Conservation (phyloP, 2,329 filamentous ascomycete genomes). For the Emergomyces orientalis region DNA sequence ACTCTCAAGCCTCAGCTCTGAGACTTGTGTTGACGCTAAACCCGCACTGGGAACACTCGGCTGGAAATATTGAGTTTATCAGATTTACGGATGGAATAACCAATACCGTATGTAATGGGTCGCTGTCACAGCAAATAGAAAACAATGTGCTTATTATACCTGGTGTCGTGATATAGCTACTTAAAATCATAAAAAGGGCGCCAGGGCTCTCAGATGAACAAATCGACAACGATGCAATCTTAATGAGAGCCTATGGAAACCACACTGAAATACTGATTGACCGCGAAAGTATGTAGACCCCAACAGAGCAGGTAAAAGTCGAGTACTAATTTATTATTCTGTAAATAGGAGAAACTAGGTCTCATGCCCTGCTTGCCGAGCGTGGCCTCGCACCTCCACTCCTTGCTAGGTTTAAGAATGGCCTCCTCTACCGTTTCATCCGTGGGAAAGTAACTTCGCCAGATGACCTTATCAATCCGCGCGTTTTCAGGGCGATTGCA, state of each 20-base stretch:
- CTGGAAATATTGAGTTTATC: slow-evolving; percentile 70
- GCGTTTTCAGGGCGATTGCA: slow-evolving; percentile 75
- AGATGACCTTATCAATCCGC: slow-evolving; percentile 64
- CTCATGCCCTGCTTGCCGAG: slow-evolving; percentile 77
- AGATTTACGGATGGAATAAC: slow-evolving; percentile 98
- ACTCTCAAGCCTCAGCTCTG: slow-evolving; percentile 69
- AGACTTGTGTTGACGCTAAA: slow-evolving; percentile 68
- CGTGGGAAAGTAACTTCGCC: slow-evolving; percentile 70
- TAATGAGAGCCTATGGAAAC: slow-evolving; percentile 88
- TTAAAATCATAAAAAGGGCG: slow-evolving; percentile 43
- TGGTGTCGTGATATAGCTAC: slow-evolving; percentile 31
- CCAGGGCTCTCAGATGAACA: slow-evolving; percentile 64
- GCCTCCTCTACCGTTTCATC: slow-evolving; percentile 89
- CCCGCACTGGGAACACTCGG: slow-evolving; percentile 69
- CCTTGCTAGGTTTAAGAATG: slow-evolving; percentile 87
- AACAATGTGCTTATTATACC: slow-evolving; percentile 2
- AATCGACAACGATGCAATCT: slow-evolving; percentile 72
- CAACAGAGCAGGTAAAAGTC: slow-evolving; percentile 18
- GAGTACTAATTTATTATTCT: slow-evolving; percentile 23
- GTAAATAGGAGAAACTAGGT: slow-evolving; percentile 48
- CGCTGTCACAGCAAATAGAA: not conserved
- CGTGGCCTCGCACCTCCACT: slow-evolving; percentile 76
- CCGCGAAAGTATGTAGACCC: slow-evolving; percentile 62
- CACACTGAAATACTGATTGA: slow-evolving; percentile 94
- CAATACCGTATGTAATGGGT: slow-evolving; percentile 58